Evolutionary conservation across 805 yeast genomes (phyloP).

Genomic region (Wickerhamiella spandovensis): DNA sequence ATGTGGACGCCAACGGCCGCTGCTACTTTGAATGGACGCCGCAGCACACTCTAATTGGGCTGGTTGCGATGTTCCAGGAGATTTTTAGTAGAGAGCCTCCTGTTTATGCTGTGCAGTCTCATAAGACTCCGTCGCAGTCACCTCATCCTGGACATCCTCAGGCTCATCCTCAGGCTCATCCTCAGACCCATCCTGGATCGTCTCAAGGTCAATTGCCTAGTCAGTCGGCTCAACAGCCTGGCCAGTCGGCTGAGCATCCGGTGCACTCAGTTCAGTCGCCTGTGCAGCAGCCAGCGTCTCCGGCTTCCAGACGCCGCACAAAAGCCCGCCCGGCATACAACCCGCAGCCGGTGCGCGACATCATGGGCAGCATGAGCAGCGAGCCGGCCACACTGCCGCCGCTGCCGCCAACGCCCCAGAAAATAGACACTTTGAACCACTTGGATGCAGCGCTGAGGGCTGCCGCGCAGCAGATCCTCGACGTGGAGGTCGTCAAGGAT

Average conservation of each 20-base stretch:
- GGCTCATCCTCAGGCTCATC: slow-evolving; percentile 6
- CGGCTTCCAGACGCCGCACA: background rate
- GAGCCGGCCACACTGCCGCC: slow-evolving; percentile 23
- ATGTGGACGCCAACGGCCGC: slow-evolving; percentile 57
- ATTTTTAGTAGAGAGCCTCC: slow-evolving; percentile 35
- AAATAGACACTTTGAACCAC: slow-evolving; percentile 16
- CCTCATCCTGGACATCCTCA: background rate
- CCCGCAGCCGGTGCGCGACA: background rate
- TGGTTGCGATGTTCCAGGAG: slow-evolving; percentile 24
- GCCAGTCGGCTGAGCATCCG: too few species aligned
- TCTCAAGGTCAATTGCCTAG: background rate
- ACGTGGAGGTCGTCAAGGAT: slow-evolving; percentile 18
- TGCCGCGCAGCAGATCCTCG: slow-evolving; percentile 17
- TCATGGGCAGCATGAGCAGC: slow-evolving; percentile 5
- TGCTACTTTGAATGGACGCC: slow-evolving; percentile 54
- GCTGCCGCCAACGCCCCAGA: slow-evolving; percentile 30
- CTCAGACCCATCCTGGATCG: background rate
- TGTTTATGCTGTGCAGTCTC: slow-evolving; percentile 29
- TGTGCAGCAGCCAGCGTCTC: background rate
- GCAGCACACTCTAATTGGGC: slow-evolving; percentile 22
- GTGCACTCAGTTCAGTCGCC: too few species aligned
- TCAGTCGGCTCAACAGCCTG: too few species aligned
- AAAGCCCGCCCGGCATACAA: background rate
- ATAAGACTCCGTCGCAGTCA: background rate
- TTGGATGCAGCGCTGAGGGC: slow-evolving; percentile 18